Percentiles rank a stretch among this genome's conserved stretches.
These are phyloP conservation scores for Glycine tomentella DNA, from an alignment of 306 rosid genomes.

Conservation along the genomic window DNA sequence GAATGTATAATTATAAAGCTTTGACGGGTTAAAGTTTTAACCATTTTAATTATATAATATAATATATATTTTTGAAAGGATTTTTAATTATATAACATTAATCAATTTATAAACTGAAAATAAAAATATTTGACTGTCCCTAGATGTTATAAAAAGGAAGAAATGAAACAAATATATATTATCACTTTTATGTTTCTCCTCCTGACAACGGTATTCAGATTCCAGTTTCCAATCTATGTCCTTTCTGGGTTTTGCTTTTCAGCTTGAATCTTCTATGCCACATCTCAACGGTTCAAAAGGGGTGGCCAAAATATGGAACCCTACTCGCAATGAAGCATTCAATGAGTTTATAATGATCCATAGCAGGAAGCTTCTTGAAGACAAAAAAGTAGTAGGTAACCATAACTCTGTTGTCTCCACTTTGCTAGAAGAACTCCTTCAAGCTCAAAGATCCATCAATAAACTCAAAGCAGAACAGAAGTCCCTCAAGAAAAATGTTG, in stretches of 20 bases:
- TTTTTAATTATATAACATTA: no score
- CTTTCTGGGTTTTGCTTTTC: not conserved
- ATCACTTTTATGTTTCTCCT: not conserved
- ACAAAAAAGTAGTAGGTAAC: not conserved
- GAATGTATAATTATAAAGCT: not conserved
- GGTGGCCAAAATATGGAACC: conserved; percentile 49
- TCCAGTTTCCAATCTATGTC: not conserved
- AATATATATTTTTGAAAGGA: no score
- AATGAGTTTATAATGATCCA: conserved; percentile 30
- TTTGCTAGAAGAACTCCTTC: conserved; percentile 54
- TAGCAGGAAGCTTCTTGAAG: conserved; percentile 41
- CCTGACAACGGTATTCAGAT: not conserved
- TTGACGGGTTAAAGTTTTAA: not conserved
- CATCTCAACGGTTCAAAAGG: conserved; percentile 42
- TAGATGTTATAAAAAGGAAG: no score
- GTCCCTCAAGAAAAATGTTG: conserved; percentile 52
- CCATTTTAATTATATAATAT: no score
- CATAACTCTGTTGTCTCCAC: conserved; percentile 33
- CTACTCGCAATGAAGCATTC: conserved; percentile 32
- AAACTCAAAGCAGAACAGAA: conserved; percentile 51
- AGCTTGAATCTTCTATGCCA: conserved; percentile 47
- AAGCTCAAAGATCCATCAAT: conserved; percentile 40
- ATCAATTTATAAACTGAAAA: no score
- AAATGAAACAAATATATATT: no score
- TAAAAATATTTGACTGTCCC: no score